These are phyloP conservation scores for Nakaseomyces uthaithaninus DNA, from an alignment of 1,139 yeast genomes.

Conservation along the genomic window DNA sequence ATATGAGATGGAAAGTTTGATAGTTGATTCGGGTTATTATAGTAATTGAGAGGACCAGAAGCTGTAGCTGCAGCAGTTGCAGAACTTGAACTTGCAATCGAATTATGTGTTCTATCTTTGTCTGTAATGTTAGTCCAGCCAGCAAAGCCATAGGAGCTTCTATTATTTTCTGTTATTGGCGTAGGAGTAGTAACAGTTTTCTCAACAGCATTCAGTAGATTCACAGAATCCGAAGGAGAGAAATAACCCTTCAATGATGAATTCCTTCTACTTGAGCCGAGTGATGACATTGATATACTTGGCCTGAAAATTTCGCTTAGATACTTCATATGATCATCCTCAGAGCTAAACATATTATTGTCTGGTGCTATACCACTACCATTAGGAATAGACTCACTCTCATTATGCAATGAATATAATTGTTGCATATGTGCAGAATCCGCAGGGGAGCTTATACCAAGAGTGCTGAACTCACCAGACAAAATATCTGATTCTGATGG, in stretches of 20 bases:
- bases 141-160: constrained; percentile 1
- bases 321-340: constrained; percentile 3
- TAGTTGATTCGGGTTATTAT: not conserved
- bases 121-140: not conserved
- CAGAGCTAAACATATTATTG: not conserved
- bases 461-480: constrained; percentile 5
- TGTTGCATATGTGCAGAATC: not conserved
- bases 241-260: constrained; percentile 5
- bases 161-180: not conserved
- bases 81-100: not conserved
- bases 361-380: not conserved
- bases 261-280: constrained; percentile 3
- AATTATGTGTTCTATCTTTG: not conserved
- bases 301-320: constrained; percentile 6
- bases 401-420: not conserved
- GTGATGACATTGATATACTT: not conserved
- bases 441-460: constrained; percentile 2
- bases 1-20: not conserved
- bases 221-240: not conserved
- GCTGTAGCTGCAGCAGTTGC: not conserved
- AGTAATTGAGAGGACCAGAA: not conserved
- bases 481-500: constrained; percentile 7
- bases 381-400: not conserved
- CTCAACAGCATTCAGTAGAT: not conserved
- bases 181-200: not conserved